phyloP scores from a whole-genome alignment of 2,329 filamentous ascomycete genomes.

The Periconia digitata region DNA sequence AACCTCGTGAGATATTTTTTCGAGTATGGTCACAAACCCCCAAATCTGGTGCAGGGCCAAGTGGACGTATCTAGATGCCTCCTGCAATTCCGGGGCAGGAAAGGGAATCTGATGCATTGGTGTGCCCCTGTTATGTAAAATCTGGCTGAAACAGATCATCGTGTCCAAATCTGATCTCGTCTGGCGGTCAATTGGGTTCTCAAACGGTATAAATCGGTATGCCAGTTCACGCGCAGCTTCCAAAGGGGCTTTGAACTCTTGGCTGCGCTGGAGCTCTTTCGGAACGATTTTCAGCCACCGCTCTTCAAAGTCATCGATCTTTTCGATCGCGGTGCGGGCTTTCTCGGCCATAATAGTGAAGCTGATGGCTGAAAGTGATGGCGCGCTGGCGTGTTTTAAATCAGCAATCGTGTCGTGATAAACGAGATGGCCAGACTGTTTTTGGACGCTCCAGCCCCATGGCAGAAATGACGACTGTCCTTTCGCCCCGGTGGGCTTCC shows the following conservation, averaged over 20 bases:
- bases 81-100: too few relatives aligned
- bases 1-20: neutral
- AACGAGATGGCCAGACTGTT: neutral
- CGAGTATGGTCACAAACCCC: neutral
- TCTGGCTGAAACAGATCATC: neutral
- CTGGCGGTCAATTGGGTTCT: neutral
- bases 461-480: neutral
- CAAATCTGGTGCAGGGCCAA: neutral
- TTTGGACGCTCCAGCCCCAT: neutral
- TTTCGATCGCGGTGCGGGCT: neutral
- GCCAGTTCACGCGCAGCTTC: neutral
- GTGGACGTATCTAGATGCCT: too few relatives aligned
- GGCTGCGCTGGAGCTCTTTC: neutral
- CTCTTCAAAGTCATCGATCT: conserved; percentile 1
- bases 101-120: neutral
- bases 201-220: neutral
- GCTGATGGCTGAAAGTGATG: neutral
- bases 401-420: neutral
- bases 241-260: neutral
- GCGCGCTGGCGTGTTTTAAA: neutral
- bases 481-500: neutral
- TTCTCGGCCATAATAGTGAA: neutral
- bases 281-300: neutral
- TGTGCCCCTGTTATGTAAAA: neutral
- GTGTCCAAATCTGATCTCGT: neutral